Evolutionary conservation across 2,329 filamentous ascomycete species (phyloP), one percentile per base, ranked within the genome.

Genomic region (Scedosporium minutisporum): DNA sequence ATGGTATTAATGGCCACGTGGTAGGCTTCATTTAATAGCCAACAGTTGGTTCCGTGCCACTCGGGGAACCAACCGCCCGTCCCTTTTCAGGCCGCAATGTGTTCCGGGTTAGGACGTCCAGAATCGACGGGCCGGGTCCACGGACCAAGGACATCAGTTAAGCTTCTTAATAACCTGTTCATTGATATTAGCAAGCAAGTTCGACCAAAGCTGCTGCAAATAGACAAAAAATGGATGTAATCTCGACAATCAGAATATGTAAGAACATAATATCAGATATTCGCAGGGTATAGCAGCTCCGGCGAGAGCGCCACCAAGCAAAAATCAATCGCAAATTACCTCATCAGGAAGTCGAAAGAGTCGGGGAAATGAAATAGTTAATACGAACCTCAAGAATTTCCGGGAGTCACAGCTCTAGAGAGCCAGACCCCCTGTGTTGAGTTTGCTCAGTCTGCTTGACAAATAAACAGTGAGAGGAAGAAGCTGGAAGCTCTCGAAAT

Each of bases 291-390:
- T 88, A 83, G 87, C 89, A 81, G 83, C 90, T 86, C 92, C 85
- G 92, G 93, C 92, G 89, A 78, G 91, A 86, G 89, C 80, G 82
- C 91, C 91, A 93, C 86, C 86, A 80, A 76, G 76, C 76, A 79
- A 82, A 82, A 84, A 89, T 97, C 92, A 96, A 93, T 93, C 92
- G 93, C 92, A 97, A 97, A 97, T 96, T 96, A 75, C 90, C 81
- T 89, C 92, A 96, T 96, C 93, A 90, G 88, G 69, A 69, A 74
- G 66, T 64, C 64, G 48, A 25, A 33, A 41, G 53, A 64, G 65
- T 63, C 44, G 63, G 53, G 33, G 12, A 57, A 53, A 55, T 4
- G 61, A 62, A 63, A 58, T 63, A 61, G 65, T 61, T 18, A 29
- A 44, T 44, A 67, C 67, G 65, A 68, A 70, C 67, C 71, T 69